A percentile compares a stretch with the other conserved stretches of the same genome.
These are phyloP conservation scores for Diplosphaera chodatii DNA, from an alignment of 139 green algal genomes.

Conservation along the genomic window DNA sequence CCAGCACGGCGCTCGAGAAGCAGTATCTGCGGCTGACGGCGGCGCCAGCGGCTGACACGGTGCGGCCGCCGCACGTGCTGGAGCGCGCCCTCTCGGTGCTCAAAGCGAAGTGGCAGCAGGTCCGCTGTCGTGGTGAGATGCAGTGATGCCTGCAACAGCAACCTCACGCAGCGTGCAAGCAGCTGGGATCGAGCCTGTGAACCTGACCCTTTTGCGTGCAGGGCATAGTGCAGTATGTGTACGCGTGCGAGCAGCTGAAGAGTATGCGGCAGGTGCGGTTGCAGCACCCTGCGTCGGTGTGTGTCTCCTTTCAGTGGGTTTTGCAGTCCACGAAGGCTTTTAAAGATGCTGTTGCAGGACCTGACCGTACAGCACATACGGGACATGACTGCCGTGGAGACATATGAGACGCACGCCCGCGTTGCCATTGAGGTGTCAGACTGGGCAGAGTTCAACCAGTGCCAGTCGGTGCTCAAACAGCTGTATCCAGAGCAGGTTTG, in stretches of 20 bases:
- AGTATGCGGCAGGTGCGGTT: conserved; percentile 69
- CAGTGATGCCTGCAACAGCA: too few relatives aligned
- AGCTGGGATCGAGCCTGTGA: too few relatives aligned
- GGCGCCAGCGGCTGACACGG: conserved; percentile 26
- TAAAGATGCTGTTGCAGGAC: too few relatives aligned
- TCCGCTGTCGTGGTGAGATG: too few relatives aligned
- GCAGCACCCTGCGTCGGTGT: too few relatives aligned
- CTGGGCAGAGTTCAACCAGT: conserved; percentile 71
- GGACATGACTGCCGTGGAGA: conserved; percentile 43
- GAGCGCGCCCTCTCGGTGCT: conserved; percentile 39
- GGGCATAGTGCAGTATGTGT: conserved; percentile 42
- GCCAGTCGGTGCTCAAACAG: conserved; percentile 45
- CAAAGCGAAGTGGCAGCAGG: conserved; percentile 32
- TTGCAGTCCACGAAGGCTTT: too few relatives aligned
- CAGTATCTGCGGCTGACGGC: conserved; percentile 47
- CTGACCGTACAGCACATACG: conserved; percentile 68
- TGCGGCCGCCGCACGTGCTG: conserved; percentile 41
- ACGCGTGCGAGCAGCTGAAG: conserved; percentile 73
- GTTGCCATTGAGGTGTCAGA: conserved; percentile 66
- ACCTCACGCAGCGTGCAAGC: too few relatives aligned
- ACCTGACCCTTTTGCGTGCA: too few relatives aligned
- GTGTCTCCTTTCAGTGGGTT: too few relatives aligned
- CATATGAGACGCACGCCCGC: conserved; percentile 72
- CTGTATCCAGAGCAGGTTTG: conserved; percentile 54
- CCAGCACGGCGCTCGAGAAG: conserved; percentile 36